phyloP scores from a whole-genome alignment of 177 flowering plant species.

The Vitis hybrid region DNA sequence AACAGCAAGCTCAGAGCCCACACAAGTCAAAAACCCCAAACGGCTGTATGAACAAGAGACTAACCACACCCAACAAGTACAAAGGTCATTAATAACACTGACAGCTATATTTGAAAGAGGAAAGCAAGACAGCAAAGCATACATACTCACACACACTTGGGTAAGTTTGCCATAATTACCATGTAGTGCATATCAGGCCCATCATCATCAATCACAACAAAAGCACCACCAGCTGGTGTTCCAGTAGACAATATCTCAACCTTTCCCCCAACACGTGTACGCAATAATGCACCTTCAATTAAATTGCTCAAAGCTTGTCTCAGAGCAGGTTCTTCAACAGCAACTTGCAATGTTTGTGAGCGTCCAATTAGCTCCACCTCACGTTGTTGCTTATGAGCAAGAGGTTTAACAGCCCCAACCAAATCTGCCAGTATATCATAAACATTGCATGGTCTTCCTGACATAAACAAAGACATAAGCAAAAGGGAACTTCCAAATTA shows the following conservation, averaged over 20 bases:
- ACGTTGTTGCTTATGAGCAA: constrained; percentile 71
- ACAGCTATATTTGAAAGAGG: too few relatives aligned
- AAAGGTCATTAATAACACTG: too few relatives aligned
- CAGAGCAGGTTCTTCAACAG: constrained; percentile 81
- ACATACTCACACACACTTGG: too few relatives aligned
- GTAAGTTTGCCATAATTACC: constrained; percentile 37
- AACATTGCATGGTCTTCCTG: constrained; percentile 90
- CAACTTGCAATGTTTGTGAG: constrained; percentile 49
- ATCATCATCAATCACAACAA: constrained; percentile 85
- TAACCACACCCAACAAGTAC: too few relatives aligned
- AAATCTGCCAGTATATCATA: constrained; percentile 71
- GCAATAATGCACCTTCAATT: constrained; percentile 88
- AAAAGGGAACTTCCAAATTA: constrained; percentile 10
- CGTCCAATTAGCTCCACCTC: constrained; percentile 51
- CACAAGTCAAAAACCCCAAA: too few relatives aligned
- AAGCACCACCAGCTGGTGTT: constrained; percentile 88
- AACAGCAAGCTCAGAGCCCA: too few relatives aligned
- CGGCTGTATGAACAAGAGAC: too few relatives aligned
- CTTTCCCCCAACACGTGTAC: constrained; percentile 79
- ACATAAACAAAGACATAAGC: constrained; percentile 45
- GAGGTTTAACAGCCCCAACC: constrained; percentile 70
- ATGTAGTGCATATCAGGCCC: constrained; percentile 97
- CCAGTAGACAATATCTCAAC: constrained; percentile 61
- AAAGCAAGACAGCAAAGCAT: too few relatives aligned
- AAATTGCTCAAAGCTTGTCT: constrained; percentile 93